Conservation (phyloP, 1,284 basidiomycete species). For the Sanghuangporus baumii region DNA sequence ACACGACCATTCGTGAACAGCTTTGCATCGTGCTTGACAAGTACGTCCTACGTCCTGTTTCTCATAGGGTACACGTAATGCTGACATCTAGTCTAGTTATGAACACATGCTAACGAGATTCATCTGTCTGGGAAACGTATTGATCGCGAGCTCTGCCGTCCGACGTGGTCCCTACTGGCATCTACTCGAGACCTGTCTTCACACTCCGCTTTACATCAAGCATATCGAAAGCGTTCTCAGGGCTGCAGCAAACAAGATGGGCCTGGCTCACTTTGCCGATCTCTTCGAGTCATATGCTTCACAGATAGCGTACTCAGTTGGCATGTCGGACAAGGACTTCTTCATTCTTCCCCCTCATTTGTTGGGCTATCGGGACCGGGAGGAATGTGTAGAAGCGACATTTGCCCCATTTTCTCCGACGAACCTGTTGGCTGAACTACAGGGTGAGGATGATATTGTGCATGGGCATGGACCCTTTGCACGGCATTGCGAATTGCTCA, state of each 20-base stretch:
- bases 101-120: conserved; percentile 79
- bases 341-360: conserved; percentile 63
- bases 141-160: conserved; percentile 74
- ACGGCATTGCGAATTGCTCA: conserved; percentile 59
- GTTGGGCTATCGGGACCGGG: conserved; percentile 62
- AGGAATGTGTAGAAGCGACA: conserved; percentile 53
- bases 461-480: conserved; percentile 47
- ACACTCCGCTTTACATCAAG: conserved; percentile 40
- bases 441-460: conserved; percentile 24
- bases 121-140: conserved; percentile 77
- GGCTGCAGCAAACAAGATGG: conserved; percentile 63
- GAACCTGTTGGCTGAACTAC: conserved; percentile 41
- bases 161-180: conserved; percentile 89
- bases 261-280: conserved; percentile 54
- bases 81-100: conserved; percentile 37
- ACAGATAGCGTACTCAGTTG: conserved; percentile 67
- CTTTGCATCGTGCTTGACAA: conserved; percentile 39
- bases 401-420: conserved; percentile 60
- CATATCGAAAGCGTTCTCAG: conserved; percentile 65
- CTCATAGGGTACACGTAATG: conserved; percentile 14
- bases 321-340: conserved; percentile 47
- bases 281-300: conserved; percentile 79
- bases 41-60: conserved; percentile 41
- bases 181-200: conserved; percentile 66
- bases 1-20: conserved; percentile 37